Conservation (phyloP, 768 basidiomycete species). For the Pisolithus microcarpus region DNA sequence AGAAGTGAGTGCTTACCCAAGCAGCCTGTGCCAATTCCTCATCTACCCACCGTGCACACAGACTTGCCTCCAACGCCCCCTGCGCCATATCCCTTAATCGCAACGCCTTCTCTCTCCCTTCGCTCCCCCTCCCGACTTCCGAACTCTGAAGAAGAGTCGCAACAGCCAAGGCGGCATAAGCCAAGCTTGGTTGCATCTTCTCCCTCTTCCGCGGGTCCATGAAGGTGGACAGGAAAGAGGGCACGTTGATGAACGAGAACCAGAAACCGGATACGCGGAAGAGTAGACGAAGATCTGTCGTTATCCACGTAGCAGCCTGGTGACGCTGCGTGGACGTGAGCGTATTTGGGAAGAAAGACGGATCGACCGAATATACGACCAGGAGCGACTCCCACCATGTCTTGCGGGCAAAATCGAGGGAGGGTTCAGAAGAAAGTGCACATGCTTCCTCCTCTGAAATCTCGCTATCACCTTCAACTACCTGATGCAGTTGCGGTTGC, state of each 20-base stretch:
- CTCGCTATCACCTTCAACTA: conserved; percentile 8
- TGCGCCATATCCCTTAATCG: conserved; percentile 63
- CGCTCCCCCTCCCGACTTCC: conserved; percentile 45
- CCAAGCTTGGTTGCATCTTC: conserved; percentile 59
- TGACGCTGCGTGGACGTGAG: conserved; percentile 41
- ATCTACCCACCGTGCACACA: conserved; percentile 66
- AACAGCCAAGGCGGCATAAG: conserved; percentile 56
- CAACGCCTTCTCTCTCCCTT: conserved; percentile 51
- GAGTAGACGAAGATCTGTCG: conserved; percentile 54
- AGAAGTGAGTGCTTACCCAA: conserved; percentile 46
- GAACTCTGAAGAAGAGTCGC: conserved; percentile 68
- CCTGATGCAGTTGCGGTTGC: conserved; percentile 2
- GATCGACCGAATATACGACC: conserved; percentile 36
- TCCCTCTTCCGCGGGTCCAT: conserved; percentile 47
- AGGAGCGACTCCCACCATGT: conserved; percentile 77
- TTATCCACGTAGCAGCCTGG: conserved; percentile 37
- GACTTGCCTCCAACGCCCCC: conserved; percentile 60
- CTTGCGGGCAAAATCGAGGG: conserved; percentile 59
- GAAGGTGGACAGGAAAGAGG: conserved; percentile 56
- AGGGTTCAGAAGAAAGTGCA: conserved; percentile 47
- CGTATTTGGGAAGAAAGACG: conserved; percentile 24
- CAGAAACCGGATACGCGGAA: conserved; percentile 62
- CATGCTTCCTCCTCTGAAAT: conserved; percentile 6
- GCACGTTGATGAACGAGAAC: conserved; percentile 69
- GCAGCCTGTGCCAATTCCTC: conserved; percentile 69